These are phyloP conservation scores for Adansonia madagascariensis DNA, from an alignment of 441 rosid genomes.

Conservation along the genomic window DNA sequence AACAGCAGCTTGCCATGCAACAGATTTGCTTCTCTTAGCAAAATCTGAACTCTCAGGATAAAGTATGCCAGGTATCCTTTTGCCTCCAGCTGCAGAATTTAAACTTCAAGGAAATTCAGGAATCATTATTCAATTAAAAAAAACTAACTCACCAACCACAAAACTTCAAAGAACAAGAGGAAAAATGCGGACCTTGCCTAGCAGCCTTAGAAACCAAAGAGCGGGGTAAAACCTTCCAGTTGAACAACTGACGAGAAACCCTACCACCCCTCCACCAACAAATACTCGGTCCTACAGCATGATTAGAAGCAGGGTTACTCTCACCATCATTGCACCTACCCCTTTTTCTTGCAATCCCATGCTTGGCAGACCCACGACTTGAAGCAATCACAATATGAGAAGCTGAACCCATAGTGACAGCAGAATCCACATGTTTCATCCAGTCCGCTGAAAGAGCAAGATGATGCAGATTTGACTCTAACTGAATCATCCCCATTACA, in stretches of 20 bases:
- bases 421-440: slow-evolving; percentile 76
- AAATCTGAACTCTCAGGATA: slow-evolving; percentile 91
- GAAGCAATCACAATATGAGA: slow-evolving; percentile 65
- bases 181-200: slow-evolving; percentile 71
- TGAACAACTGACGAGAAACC: slow-evolving; percentile 76
- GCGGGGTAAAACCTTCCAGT: slow-evolving; percentile 82
- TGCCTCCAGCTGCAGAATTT: slow-evolving; percentile 77
- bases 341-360: slow-evolving; percentile 65
- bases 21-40: slow-evolving; percentile 77
- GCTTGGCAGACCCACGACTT: slow-evolving; percentile 61
- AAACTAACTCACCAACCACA: slow-evolving; percentile 21
- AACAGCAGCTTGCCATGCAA: slow-evolving; percentile 94
- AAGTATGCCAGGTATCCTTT: slow-evolving; percentile 72
- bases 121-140: slow-evolving; percentile 37
- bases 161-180: slow-evolving; percentile 19
- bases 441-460: slow-evolving; percentile 85
- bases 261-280: slow-evolving; percentile 98
- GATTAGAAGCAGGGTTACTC: slow-evolving; percentile 53
- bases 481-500: slow-evolving; percentile 54
- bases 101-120: slow-evolving; percentile 56
- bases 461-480: slow-evolving; percentile 75
- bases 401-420: slow-evolving; percentile 71
- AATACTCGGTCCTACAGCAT: slow-evolving; percentile 67
- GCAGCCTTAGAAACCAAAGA: slow-evolving; percentile 82
- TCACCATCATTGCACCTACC: slow-evolving; percentile 54